These are phyloP conservation scores for Penicillium sclerotigenum DNA, from an alignment of 2,329 filamentous ascomycete genomes.

Conservation along the genomic window DNA sequence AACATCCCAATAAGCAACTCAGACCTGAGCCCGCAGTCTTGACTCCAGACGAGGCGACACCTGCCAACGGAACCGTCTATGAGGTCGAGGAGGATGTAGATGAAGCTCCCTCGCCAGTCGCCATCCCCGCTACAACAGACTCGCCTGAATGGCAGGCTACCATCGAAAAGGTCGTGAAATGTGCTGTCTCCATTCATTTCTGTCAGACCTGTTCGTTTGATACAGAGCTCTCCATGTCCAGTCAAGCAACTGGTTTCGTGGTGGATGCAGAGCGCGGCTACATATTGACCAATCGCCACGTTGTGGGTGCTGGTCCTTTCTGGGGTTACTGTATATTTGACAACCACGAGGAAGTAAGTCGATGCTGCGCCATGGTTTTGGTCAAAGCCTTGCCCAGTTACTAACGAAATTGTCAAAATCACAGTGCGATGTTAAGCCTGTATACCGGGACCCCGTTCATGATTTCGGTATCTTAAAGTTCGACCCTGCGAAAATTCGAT, in stretches of 20 bases:
- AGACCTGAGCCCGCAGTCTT: constrained; percentile 46
- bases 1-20: constrained; percentile 56
- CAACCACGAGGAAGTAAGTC: constrained; percentile 77
- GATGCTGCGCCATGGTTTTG: neutral
- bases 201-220: constrained; percentile 98
- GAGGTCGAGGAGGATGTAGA: constrained; percentile 47
- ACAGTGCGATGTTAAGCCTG: constrained; percentile 89
- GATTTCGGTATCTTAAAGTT: constrained; percentile 97
- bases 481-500: constrained; percentile 92
- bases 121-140: constrained; percentile 55
- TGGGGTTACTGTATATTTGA: constrained; percentile 99
- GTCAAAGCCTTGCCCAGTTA: neutral
- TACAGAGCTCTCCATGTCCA: constrained; percentile 89
- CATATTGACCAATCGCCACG: constrained; percentile 85
- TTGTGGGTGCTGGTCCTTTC: constrained; percentile 92
- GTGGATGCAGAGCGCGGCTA: constrained; percentile 92
- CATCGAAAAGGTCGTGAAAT: constrained; percentile 88
- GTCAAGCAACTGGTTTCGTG: constrained; percentile 95
- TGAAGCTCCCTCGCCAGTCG: constrained; percentile 44
- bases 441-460: constrained; percentile 97
- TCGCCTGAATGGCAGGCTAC: constrained; percentile 92
- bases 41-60: constrained; percentile 42
- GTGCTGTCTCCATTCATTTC: constrained; percentile 98
- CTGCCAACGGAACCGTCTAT: constrained; percentile 45
- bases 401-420: constrained; percentile 5